These are phyloP conservation scores for Trichodelitschia bisporula DNA, from an alignment of 495 filamentous ascomycete species.

Conservation along the genomic window DNA sequence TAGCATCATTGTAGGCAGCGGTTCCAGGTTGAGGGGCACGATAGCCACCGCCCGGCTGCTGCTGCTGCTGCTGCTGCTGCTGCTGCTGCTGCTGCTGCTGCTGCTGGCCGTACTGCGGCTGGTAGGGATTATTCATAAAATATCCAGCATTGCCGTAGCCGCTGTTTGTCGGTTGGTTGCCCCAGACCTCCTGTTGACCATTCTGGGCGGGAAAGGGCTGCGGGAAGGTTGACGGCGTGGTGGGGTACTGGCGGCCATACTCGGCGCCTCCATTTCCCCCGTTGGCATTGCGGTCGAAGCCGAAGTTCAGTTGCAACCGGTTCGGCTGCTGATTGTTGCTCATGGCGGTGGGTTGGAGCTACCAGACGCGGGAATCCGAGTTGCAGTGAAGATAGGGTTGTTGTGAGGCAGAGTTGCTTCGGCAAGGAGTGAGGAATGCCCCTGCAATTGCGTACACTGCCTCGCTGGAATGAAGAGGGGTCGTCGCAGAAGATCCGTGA, in stretches of 20 bases:
- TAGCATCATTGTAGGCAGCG: constrained; percentile 26
- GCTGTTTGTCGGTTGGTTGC: constrained; percentile 24
- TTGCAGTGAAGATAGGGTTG: too few relatives aligned
- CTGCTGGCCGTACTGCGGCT: constrained; percentile 26
- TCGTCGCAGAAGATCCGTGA: too few relatives aligned
- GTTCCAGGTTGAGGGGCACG: constrained; percentile 1
- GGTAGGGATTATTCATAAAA: constrained; percentile 39
- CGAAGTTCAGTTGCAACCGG: constrained; percentile 20
- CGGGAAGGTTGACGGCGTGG: constrained; percentile 87
- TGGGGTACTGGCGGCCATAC: constrained; percentile 56
- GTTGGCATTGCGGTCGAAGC: constrained; percentile 12
- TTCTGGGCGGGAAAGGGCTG: constrained; percentile 45
- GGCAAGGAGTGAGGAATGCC: too few relatives aligned
- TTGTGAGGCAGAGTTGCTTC: too few relatives aligned
- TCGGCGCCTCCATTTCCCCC: constrained; percentile 10
- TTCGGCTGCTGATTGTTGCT: constrained; percentile 9
- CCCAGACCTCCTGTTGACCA: constrained; percentile 24
- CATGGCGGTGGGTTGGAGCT: constrained; percentile 7
- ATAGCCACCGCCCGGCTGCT: constrained; percentile 2
- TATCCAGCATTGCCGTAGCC: constrained; percentile 31
- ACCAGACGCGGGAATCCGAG: too few relatives aligned
- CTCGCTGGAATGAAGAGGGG: too few relatives aligned
- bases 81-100: constrained; percentile 4
- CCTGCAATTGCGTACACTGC: too few relatives aligned
- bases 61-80: constrained; percentile 11